Base-by-base conservation (phyloP, 2,329 filamentous ascomycete genomes). In the Esteya vermicola region DNA sequence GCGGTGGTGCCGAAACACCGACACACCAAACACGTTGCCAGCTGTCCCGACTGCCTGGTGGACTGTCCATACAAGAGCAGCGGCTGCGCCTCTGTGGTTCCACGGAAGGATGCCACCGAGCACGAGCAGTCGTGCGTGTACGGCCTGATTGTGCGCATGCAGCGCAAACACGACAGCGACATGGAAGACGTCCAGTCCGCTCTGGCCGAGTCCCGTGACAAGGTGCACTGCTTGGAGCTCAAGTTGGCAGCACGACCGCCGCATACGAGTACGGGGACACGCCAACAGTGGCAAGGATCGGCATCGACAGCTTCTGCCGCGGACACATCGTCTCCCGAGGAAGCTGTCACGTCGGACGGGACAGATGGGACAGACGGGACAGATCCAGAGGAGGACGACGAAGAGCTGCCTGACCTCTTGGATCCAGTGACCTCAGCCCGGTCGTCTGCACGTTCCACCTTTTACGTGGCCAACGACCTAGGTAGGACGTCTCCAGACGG, bases 41-140 rank as follows among this genome's bases (percentile, higher is more conserved):
- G 64, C 18, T 78, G 68, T 38, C 54, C 55, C 4, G 59, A 67
- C 41, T 52, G 51, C 8, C 48, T 58, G 12, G 51, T 55, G 3
- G 35, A 52, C 10, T 72, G 72, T 54, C 64, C 63, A 39, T 74
- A 66, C 47, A 54, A 59, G 16, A 51, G 65, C 14, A 62, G 68
- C 32, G 68, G 68, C 12, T 78, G 74, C 47, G 50, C 55, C 2
- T 59, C 65, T 30, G 43, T 50, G 18, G 50, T 52, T 31, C 59
- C 55, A 42, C 59, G 65, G 36, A 58, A 56, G 39, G 47, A 55
- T 2, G 51, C 75, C 18, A 53, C 59, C 18, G 52, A 56, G 3
- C 75, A 78, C 45, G 58, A 62, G 12, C 45, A 57, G 4, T 51
- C 53, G 5, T 79, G 75, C 49, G 56, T 63, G 3, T 74, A 72